Evolutionary conservation across 768 basidiomycete genomes (phyloP), one percentile per base, ranked within the genome.

Genomic region (Tricholoma bakamatsutake): DNA sequence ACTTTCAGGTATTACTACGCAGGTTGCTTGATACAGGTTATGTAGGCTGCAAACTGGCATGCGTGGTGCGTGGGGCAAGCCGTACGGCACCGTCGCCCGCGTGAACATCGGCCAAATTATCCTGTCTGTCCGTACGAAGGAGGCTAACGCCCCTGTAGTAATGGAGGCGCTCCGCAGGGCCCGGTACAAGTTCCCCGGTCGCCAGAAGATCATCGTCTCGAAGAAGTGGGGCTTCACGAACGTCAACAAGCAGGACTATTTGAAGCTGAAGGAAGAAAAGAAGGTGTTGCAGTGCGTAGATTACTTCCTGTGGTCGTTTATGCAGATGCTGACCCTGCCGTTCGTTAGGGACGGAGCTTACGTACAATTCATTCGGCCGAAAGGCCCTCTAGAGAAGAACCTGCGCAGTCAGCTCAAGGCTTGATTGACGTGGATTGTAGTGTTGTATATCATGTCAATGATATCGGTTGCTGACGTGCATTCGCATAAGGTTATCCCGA

Each of bases 171-270:
- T 98, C 61, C 91, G 95, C 65, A 94, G 95, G 65, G 92, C 94
- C 10, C 90, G 96, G 54, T 98, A 98, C 85, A 99, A 98, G 85
- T 96, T 94, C 88, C 91, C 93, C n/a, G 93, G 93, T 55, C 85
- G 93, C 68, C 93, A 96, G 80, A 96, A 96, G 84, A 94, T 96
- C 72, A 94, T 95, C 62, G 80, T 93, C 63, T 92, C 88, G 56
- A 93, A 93, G 83, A 97, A 96, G 83, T 98, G 97, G 94, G 95
- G 95, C 58, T 98, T 99, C 79, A 99, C 97, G 40, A 88, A 89
- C 64, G 93, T 98, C 57, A 83, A 85, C 70, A 87, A 93, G 73
- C 86, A 83, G 63, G 93, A 95, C 47, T 98, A 97, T 72, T 65
- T 81, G 67, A 85, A 84, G 75, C 79, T 95, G 63, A 95, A 96